A percentile compares a stretch with the other conserved stretches of the same genome.
phyloP scores from a whole-genome alignment of 1,284 basidiomycete species.

The Microbotryomycetes sp. region DNA sequence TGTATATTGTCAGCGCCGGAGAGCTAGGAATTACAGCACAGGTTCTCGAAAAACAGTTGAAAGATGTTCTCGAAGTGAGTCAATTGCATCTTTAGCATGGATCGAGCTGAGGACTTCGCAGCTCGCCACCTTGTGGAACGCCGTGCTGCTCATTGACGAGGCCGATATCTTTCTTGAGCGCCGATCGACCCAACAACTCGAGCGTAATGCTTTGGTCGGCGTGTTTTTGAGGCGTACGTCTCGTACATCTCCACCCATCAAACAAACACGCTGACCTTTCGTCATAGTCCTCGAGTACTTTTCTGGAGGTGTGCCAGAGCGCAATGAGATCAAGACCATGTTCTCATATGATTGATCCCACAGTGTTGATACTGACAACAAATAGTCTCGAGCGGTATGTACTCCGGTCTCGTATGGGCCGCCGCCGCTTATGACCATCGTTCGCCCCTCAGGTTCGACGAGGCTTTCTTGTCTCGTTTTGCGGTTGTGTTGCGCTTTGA shows the following conservation, averaged over 20 bases:
- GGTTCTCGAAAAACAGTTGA: slow-evolving; percentile 14
- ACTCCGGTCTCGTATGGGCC: neutral
- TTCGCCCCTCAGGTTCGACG: slow-evolving; percentile 15
- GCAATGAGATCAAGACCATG: neutral
- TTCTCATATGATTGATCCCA: neutral
- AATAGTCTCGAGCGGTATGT: slow-evolving; percentile 15
- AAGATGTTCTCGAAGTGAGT: slow-evolving; percentile 13
- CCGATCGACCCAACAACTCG: slow-evolving; percentile 12
- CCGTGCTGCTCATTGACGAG: slow-evolving; percentile 29
- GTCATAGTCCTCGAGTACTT: slow-evolving; percentile 28
- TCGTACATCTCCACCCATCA: too few species aligned
- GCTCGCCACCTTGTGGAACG: slow-evolving; percentile 25
- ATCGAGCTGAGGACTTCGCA: neutral
- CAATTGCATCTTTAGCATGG: too few species aligned
- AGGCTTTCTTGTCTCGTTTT: slow-evolving; percentile 28
- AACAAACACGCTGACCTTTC: too few species aligned
- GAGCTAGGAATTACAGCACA: slow-evolving; percentile 16
- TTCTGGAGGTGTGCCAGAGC: slow-evolving; percentile 3
- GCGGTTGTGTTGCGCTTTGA: slow-evolving; percentile 25
- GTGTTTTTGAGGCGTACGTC: slow-evolving; percentile 22
- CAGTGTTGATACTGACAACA: slow-evolving; percentile 27
- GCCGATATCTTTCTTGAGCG: slow-evolving; percentile 27
- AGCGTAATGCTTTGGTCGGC: slow-evolving; percentile 21
- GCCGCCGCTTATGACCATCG: too few species aligned
- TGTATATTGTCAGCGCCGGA: slow-evolving; percentile 23